Conservation (phyloP, 2,329 filamentous ascomycete species). For the Penicillium sp. region DNA sequence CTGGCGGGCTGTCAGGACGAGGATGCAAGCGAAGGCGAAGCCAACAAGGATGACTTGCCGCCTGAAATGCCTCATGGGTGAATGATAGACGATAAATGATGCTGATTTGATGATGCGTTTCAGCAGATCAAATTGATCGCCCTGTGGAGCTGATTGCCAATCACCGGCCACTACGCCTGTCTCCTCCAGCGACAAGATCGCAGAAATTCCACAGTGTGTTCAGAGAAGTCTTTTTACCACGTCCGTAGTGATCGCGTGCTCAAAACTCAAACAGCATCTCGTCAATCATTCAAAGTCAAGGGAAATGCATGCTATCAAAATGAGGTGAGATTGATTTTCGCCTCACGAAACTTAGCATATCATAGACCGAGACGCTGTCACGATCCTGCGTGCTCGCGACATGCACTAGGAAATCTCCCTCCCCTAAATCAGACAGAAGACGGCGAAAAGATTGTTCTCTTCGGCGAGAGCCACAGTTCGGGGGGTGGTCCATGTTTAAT, state of each 20-base stretch:
- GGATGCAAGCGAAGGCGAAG: conserved; percentile 27
- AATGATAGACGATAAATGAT: conserved; percentile 5
- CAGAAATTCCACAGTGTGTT: neutral
- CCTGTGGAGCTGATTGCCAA: no score
- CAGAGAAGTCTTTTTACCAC: neutral
- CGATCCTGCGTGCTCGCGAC: no score
- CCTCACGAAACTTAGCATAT: no score
- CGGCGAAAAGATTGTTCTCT: neutral
- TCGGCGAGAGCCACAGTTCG: conserved; percentile 1
- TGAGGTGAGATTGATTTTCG: no score
- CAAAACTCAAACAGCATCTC: no score
- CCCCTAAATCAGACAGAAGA: neutral
- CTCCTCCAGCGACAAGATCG: neutral
- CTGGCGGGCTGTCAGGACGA: conserved; percentile 25
- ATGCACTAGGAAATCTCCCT: no score
- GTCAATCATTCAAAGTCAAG: no score
- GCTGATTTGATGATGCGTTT: conserved; percentile 7
- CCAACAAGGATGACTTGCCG: conserved; percentile 28
- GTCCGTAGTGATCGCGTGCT: no score
- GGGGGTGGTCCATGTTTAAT: conserved; percentile 1
- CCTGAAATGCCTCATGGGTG: conserved; percentile 29
- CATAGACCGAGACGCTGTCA: no score
- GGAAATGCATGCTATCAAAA: no score
- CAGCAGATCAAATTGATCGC: conserved; percentile 4
- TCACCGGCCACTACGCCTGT: no score